phyloP scores from a whole-genome alignment of 768 basidiomycete genomes.

The Rhodotorula graminis region DNA sequence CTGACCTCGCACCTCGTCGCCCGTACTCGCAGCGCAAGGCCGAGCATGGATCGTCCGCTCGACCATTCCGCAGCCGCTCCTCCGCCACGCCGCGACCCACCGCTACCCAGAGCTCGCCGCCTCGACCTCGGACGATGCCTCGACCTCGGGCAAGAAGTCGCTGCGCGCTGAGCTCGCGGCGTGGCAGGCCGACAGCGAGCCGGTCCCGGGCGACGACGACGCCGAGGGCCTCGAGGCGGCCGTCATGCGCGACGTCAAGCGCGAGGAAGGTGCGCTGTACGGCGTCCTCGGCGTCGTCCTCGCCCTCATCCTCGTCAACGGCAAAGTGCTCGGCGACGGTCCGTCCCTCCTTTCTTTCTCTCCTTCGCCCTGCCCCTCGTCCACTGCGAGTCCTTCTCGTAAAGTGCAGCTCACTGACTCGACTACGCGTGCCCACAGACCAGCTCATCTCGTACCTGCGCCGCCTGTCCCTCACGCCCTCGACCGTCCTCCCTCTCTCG shows the following conservation, averaged over 20 bases:
- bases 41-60: slow-evolving; percentile 84
- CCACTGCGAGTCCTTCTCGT: not conserved
- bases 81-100: slow-evolving; percentile 4
- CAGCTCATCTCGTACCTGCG: slow-evolving; percentile 68
- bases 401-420: not conserved
- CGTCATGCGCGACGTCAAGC: slow-evolving; percentile 69
- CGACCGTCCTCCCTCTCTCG: slow-evolving; percentile 53
- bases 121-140: not conserved
- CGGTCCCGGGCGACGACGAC: slow-evolving; percentile 46
- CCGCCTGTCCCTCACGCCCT: slow-evolving; percentile 60
- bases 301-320: slow-evolving; percentile 74
- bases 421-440: slow-evolving; percentile 45
- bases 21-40: slow-evolving; percentile 55
- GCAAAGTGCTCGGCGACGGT: slow-evolving; percentile 71
- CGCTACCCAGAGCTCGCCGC: slow-evolving; percentile 31
- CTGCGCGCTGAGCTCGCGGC: slow-evolving; percentile 41
- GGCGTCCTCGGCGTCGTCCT: slow-evolving; percentile 79
- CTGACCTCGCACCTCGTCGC: too few relatives aligned
- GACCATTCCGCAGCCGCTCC: slow-evolving; percentile 53
- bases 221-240: slow-evolving; percentile 51
- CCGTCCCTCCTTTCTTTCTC: slow-evolving; percentile 42
- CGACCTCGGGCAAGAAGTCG: not conserved
- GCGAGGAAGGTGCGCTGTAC: slow-evolving; percentile 57
- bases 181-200: slow-evolving; percentile 49
- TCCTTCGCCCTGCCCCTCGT: slow-evolving; percentile 1